Percentiles rank a stretch among this genome's conserved stretches.
Conservation (phyloP, 805 yeast genomes). For the Helenozyma rhizophorensis region DNA sequence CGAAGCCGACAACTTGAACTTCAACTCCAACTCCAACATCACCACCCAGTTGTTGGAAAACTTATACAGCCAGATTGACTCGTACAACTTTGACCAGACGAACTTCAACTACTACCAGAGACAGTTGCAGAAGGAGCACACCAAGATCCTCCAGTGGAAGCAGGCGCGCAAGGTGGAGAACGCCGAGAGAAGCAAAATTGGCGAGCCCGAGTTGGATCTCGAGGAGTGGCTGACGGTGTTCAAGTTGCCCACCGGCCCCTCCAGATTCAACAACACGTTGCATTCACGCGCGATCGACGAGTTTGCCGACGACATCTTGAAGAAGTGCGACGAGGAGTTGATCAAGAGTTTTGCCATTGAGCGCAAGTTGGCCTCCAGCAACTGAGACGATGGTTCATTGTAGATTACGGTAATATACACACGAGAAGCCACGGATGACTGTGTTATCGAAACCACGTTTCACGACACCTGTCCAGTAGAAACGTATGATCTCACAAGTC, state of each 20-base stretch:
- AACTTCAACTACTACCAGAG: slow-evolving; percentile 81
- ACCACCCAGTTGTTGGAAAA: slow-evolving; percentile 53
- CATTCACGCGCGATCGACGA: slow-evolving; percentile 64
- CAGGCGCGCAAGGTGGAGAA: slow-evolving; percentile 65
- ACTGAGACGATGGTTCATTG: slow-evolving; percentile 1
- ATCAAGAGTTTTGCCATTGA: slow-evolving; percentile 59
- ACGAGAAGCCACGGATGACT: no score
- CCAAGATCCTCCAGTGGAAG: slow-evolving; percentile 72
- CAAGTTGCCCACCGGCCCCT: slow-evolving; percentile 70
- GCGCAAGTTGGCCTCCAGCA: slow-evolving; percentile 40
- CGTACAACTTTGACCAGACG: slow-evolving; percentile 71
- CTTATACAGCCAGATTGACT: slow-evolving; percentile 65
- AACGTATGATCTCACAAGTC: no score
- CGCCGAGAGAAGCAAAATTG: slow-evolving; percentile 51
- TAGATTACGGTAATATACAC: background rate
- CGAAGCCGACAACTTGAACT: slow-evolving; percentile 37
- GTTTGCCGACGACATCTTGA: slow-evolving; percentile 67
- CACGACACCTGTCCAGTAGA: no score
- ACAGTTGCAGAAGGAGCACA: slow-evolving; percentile 62
- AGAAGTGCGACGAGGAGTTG: slow-evolving; percentile 62
- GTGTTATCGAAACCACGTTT: no score
- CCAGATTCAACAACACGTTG: slow-evolving; percentile 68
- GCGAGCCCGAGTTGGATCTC: slow-evolving; percentile 52
- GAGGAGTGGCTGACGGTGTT: slow-evolving; percentile 64
- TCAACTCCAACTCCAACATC: slow-evolving; percentile 40